Percentiles rank a stretch among this genome's conserved stretches.
phyloP scores from a whole-genome alignment of 768 basidiomycete species.

The Pleurotus salmoneostramineus region DNA sequence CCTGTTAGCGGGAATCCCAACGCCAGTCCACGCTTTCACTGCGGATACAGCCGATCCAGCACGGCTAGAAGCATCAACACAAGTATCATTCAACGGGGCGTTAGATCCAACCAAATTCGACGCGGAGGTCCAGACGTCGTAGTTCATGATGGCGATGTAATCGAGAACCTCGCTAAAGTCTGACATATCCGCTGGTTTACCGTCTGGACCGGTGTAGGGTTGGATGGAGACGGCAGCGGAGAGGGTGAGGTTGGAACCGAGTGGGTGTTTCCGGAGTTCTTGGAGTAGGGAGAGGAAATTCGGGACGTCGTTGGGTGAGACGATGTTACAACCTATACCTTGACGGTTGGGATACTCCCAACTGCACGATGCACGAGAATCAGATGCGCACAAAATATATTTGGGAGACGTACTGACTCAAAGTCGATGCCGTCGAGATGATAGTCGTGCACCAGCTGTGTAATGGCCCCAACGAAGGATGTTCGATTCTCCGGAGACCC shows the following conservation, averaged over 20 bases:
- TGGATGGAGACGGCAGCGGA: constrained; percentile 22
- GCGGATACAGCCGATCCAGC: constrained; percentile 75
- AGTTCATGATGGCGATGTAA: constrained; percentile 46
- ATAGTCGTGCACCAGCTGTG: constrained; percentile 44
- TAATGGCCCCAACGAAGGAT: constrained; percentile 59
- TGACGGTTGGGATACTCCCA: constrained; percentile 69
- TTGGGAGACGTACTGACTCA: constrained; percentile 24
- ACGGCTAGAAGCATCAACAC: constrained; percentile 53
- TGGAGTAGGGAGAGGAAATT: constrained; percentile 71
- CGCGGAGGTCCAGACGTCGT: constrained; percentile 50
- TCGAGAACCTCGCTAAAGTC: constrained; percentile 55
- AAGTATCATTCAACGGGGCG: constrained; percentile 78
- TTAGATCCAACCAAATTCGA: constrained; percentile 68
- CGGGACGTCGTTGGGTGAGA: constrained; percentile 45
- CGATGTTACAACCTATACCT: constrained; percentile 57
- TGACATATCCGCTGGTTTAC: constrained; percentile 56
- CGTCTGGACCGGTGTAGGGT: constrained; percentile 31
- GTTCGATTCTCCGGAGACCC: constrained; percentile 54
- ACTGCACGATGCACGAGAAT: constrained; percentile 28
- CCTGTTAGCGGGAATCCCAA: constrained; percentile 68
- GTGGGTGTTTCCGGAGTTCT: constrained; percentile 47
- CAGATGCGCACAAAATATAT: background rate
- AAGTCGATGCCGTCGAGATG: constrained; percentile 56
- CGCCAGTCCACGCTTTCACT: constrained; percentile 67
- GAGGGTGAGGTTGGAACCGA: constrained; percentile 45